These are phyloP conservation scores for Cafeteria roenbergensis DNA, from an alignment of 108 stramenopile genomes.

Conservation along the genomic window DNA sequence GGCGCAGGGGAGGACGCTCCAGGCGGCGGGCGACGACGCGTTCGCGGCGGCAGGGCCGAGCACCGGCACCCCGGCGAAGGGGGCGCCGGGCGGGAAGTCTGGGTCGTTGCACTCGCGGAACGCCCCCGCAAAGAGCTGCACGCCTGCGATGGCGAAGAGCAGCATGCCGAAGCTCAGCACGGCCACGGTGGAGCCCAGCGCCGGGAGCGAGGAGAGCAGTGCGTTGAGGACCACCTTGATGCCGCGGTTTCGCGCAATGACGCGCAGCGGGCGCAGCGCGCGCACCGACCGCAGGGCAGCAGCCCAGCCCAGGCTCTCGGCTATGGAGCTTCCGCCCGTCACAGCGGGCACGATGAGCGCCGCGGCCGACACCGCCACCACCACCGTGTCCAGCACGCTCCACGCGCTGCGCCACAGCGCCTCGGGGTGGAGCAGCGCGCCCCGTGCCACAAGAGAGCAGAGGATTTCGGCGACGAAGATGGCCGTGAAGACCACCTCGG, in stretches of 20 bases:
- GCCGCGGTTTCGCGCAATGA: conserved; percentile 13
- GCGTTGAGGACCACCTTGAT: conserved; percentile 15
- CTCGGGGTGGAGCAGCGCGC: neutral
- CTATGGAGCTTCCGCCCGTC: too few species aligned
- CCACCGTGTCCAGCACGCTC: conserved; percentile 16
- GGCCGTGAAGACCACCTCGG: conserved; percentile 8
- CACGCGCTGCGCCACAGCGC: conserved; percentile 1
- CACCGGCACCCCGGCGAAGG: too few species aligned
- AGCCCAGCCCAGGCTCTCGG: neutral
- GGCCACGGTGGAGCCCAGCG: conserved; percentile 3
- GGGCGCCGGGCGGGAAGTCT: neutral
- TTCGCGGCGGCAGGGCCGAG: too few species aligned
- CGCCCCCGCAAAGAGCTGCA: conserved; percentile 16
- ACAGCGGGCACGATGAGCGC: neutral
- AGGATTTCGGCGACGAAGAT: conserved; percentile 18
- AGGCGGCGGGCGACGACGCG: neutral
- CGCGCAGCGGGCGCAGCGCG: conserved; percentile 15
- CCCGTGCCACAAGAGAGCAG: conserved; percentile 1
- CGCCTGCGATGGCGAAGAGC: conserved; percentile 16
- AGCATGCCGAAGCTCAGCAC: conserved; percentile 9
- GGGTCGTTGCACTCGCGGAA: conserved; percentile 5
- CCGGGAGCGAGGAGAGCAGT: conserved; percentile 1
- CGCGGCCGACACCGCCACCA: conserved; percentile 5
- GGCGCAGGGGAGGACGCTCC: neutral
- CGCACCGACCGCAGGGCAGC: conserved; percentile 10